phyloP scores from a whole-genome alignment of 345 rosid genomes.

The Abelmoschus esculentus region DNA sequence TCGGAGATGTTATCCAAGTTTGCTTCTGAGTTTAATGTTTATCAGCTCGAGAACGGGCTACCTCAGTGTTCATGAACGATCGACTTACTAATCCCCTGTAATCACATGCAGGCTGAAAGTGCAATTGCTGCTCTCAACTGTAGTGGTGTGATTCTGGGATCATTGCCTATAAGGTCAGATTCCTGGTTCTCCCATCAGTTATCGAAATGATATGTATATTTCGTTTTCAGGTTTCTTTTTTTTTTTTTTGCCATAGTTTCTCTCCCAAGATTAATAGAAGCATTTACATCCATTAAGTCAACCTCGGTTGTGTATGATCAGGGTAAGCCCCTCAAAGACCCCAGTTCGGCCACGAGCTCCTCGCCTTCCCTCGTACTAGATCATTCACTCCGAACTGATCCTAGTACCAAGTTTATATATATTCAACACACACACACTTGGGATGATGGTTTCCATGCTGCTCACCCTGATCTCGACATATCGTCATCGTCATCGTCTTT shows the following conservation, averaged over 20 bases:
- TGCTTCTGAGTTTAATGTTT: background rate
- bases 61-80: background rate
- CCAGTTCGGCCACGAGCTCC: slow-evolving; percentile 92
- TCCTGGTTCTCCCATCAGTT: slow-evolving; percentile 8
- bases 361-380: slow-evolving; percentile 60
- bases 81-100: background rate
- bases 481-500: too few species aligned
- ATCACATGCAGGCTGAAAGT: slow-evolving; percentile 70
- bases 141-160: slow-evolving; percentile 86
- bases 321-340: slow-evolving; percentile 98
- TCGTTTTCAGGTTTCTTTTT: background rate
- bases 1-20: slow-evolving; percentile 6
- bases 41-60: background rate
- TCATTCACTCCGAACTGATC: slow-evolving; percentile 8
- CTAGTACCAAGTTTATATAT: slow-evolving; percentile 11
- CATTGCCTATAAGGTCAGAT: slow-evolving; percentile 77
- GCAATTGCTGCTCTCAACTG: slow-evolving; percentile 95
- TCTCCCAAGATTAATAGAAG: background rate
- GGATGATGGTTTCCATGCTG: too few species aligned
- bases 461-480: too few species aligned
- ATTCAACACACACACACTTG: background rate
- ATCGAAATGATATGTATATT: background rate
- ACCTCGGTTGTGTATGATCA: slow-evolving; percentile 18
- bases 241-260: background rate
- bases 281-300: too few species aligned